A percentile compares a stretch with the other conserved stretches of the same genome.
phyloP scores from a whole-genome alignment of 169 alveolate genomes.

The Eimeria necatrix region DNA sequence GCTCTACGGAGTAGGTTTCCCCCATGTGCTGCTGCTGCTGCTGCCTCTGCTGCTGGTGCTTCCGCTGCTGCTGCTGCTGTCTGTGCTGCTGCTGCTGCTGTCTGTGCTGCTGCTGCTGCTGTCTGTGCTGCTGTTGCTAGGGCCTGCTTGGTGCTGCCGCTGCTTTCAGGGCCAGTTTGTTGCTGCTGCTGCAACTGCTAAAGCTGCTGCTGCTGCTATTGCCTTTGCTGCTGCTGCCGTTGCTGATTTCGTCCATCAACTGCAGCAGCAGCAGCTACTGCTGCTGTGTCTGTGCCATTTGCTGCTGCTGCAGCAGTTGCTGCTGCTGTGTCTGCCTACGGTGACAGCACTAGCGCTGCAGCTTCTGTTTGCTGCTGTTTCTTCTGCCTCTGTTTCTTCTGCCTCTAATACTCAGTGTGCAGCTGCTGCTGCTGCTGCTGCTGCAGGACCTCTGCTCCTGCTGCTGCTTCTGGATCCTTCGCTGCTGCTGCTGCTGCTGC shows the following conservation, averaged over 20 bases:
- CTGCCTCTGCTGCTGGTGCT: too few relatives aligned
- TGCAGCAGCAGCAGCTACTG: neutral
- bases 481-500: too few relatives aligned
- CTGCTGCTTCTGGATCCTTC: too few relatives aligned
- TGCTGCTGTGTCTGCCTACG: neutral
- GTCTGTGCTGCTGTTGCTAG: too few relatives aligned
- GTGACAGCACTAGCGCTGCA: neutral
- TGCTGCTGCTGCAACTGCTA: too few relatives aligned
- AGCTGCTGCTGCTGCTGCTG: constrained; percentile 11
- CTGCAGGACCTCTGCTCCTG: neutral
- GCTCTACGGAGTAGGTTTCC: too few relatives aligned
- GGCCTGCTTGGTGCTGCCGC: too few relatives aligned
- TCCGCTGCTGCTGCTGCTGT: too few relatives aligned
- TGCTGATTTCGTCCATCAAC: neutral
- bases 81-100: too few relatives aligned
- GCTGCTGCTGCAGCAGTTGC: constrained; percentile 7
- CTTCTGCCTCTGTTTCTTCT: neutral
- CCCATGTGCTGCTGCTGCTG: too few relatives aligned
- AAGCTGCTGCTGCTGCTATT: neutral
- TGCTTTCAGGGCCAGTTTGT: too few relatives aligned
- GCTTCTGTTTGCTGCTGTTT: neutral
- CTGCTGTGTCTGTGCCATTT: neutral
- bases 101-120: too few relatives aligned
- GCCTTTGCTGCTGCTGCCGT: neutral
- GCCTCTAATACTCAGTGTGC: neutral